Evolutionary conservation across 306 rosid species (phyloP), one percentile per base, ranked within the genome.

Genomic region (Cucumis cinereus): DNA sequence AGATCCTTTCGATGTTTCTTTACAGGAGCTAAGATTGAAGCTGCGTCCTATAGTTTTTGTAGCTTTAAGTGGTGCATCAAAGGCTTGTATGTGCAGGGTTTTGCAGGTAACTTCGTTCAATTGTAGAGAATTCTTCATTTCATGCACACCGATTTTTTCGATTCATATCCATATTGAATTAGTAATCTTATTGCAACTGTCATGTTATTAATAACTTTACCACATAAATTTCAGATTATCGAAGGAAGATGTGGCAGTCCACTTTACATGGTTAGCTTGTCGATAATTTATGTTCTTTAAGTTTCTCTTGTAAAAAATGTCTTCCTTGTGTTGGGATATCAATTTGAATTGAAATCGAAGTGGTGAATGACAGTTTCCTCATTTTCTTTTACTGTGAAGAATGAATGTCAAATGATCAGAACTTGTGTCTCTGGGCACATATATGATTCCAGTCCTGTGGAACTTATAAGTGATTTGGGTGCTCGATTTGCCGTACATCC

Each of bases 391-490:
- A 77, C 79, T 81, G 74, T 85, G 84, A 61, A 94, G 97, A 86
- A 50, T 59, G 84, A 84, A 81, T 90, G 84, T 80, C 94, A 78
- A 70, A 81, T 85, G 85, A 89, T 92, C 72, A 85, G 95, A 80
- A 90, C 84, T 78, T 89, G 89, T 79, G 75, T 92, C 71, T 87
- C 92, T 10, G 99, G 99, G 57, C 91, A 90, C 70, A 87, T 94
- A 70, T 94, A 87, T 80, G 97, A 94, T 84, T 94, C 98, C 78
- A 84, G 95, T 73, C 98, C 98, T 3, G 81, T 94, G 58, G 97
- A 94, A 86, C 88, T 94, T 88, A 92, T 94, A 47, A 90, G 90
- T 81, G 96, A 94, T 81, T 89, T 92, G 61, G 97, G 97, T 81
- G 85, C 91, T 61, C 96, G 90, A 56, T 88, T 87, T 79, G 85